Conservation (phyloP, 495 filamentous ascomycete species). For the Penicillium riverlandense region DNA sequence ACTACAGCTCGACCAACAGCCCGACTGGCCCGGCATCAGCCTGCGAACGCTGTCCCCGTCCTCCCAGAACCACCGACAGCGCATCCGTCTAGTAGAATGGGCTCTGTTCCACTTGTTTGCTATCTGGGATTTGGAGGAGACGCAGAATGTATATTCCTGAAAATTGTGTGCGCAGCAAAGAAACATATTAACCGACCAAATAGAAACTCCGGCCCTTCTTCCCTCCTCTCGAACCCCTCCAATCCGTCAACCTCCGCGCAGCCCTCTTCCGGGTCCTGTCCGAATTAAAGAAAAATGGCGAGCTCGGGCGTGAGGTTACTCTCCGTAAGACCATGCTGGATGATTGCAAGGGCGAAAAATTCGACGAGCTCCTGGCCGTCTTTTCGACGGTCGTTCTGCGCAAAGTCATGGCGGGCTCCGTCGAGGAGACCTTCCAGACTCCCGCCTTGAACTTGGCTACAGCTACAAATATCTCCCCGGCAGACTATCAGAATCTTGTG, state of each 20-base stretch:
- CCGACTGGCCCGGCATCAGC: conserved; percentile 72
- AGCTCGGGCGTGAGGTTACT: conserved; percentile 67
- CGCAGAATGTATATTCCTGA: conserved; percentile 52
- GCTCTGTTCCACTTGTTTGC: conserved; percentile 72
- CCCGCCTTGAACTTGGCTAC: conserved; percentile 54
- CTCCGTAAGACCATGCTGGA: conserved; percentile 87
- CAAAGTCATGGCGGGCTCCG: conserved; percentile 48
- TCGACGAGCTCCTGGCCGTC: conserved; percentile 68
- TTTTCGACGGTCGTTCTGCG: conserved; percentile 78
- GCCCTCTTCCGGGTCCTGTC: conserved; percentile 73
- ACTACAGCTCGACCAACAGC: conserved; percentile 63
- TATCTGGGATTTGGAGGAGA: conserved; percentile 70
- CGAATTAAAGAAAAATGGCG: conserved; percentile 78
- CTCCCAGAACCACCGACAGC: conserved; percentile 67
- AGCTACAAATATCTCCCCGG: conserved; percentile 49
- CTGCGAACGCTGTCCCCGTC: conserved; percentile 56
- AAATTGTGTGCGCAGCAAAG: not conserved
- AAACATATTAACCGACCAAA: not conserved
- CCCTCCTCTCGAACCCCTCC: conserved; percentile 76
- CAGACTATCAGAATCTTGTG: conserved; percentile 52
- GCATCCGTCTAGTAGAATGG: conserved; percentile 77
- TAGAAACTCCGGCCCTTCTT: conserved; percentile 87
- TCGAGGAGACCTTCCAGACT: conserved; percentile 21
- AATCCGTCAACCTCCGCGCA: conserved; percentile 81
- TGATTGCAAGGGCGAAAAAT: conserved; percentile 77